A percentile compares a stretch with the other conserved stretches of the same genome.
phyloP scores from a whole-genome alignment of 2,329 filamentous ascomycete genomes.

The Berkeleyomyces basicola region DNA sequence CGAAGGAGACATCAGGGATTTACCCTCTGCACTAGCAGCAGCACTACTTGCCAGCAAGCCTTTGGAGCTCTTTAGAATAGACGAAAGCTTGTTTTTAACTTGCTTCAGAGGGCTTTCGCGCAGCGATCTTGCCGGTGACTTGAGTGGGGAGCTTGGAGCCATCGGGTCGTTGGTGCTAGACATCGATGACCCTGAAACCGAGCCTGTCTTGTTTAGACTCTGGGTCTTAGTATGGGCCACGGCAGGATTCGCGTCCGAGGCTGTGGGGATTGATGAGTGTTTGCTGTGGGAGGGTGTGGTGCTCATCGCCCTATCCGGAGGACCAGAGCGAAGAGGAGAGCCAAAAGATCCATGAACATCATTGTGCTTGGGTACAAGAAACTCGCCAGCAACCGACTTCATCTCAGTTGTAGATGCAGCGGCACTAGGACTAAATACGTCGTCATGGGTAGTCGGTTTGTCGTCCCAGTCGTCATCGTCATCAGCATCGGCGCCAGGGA shows the following conservation, averaged over 20 bases:
- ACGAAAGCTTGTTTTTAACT: constrained; percentile 83
- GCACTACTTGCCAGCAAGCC: constrained; percentile 68
- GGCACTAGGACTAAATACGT: background rate
- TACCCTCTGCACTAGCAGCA: constrained; percentile 44
- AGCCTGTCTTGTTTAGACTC: constrained; percentile 21
- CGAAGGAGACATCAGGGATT: constrained; percentile 40
- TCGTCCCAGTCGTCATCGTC: constrained; percentile 47
- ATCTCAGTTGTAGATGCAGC: background rate
- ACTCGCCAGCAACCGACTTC: constrained; percentile 16
- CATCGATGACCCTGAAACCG: constrained; percentile 39
- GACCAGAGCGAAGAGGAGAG: constrained; percentile 20
- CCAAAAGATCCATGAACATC: constrained; percentile 19
- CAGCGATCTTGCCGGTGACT: constrained; percentile 39
- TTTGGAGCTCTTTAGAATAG: constrained; percentile 75
- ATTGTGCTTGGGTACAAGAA: constrained; percentile 27
- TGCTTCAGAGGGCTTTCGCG: constrained; percentile 73
- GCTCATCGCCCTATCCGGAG: constrained; percentile 3
- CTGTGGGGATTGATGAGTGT: constrained; percentile 43
- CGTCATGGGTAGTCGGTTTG: constrained; percentile 26
- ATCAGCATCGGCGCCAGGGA: constrained; percentile 25
- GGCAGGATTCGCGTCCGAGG: constrained; percentile 22
- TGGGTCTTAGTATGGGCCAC: constrained; percentile 17
- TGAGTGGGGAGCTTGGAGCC: constrained; percentile 27
- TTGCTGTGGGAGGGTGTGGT: constrained; percentile 37
- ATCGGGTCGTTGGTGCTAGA: constrained; percentile 29